Percentiles rank a stretch among this genome's conserved stretches.
Conservation (phyloP, 2,329 filamentous ascomycete genomes). For the Pseudogymnoascus sp. region DNA sequence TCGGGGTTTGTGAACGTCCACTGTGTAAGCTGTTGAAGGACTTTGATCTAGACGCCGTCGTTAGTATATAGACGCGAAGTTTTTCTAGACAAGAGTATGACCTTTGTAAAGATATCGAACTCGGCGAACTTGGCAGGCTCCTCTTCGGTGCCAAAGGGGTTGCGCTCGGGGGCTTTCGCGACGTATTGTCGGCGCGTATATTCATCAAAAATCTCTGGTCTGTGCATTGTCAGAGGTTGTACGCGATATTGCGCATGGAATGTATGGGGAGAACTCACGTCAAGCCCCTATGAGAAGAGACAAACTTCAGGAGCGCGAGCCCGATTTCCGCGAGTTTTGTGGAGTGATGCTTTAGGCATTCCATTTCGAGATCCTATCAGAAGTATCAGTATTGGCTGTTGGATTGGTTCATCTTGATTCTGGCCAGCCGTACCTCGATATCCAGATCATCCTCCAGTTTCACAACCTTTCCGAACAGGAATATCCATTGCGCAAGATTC, state of each 20-base stretch:
- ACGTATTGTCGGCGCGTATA: conserved; percentile 85
- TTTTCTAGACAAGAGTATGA: conserved; percentile 34
- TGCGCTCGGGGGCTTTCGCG: conserved; percentile 68
- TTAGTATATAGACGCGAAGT: conserved; percentile 2
- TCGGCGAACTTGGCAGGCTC: conserved; percentile 65
- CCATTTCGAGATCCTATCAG: conserved; percentile 72
- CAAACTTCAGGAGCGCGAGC: conserved; percentile 78
- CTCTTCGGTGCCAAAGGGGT: conserved; percentile 79
- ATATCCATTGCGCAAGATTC: conserved; percentile 87
- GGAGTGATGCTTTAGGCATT: conserved; percentile 76
- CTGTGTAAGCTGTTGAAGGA: conserved; percentile 81
- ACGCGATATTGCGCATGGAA: not conserved
- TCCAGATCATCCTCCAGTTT: conserved; percentile 86
- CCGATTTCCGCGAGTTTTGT: conserved; percentile 72
- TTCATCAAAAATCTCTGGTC: conserved; percentile 82
- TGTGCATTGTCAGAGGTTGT: conserved; percentile 35
- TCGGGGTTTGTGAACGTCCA: conserved; percentile 87
- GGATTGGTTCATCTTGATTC: conserved; percentile 6
- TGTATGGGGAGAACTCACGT: conserved; percentile 53
- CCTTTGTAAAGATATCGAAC: conserved; percentile 76
- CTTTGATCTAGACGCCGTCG: conserved; percentile 45
- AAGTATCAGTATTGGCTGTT: conserved; percentile 9
- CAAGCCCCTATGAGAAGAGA: conserved; percentile 86
- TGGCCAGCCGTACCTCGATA: conserved; percentile 62
- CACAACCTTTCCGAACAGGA: conserved; percentile 78